These are phyloP conservation scores for Candida piceae DNA, from an alignment of 805 yeast species.

Conservation along the genomic window DNA sequence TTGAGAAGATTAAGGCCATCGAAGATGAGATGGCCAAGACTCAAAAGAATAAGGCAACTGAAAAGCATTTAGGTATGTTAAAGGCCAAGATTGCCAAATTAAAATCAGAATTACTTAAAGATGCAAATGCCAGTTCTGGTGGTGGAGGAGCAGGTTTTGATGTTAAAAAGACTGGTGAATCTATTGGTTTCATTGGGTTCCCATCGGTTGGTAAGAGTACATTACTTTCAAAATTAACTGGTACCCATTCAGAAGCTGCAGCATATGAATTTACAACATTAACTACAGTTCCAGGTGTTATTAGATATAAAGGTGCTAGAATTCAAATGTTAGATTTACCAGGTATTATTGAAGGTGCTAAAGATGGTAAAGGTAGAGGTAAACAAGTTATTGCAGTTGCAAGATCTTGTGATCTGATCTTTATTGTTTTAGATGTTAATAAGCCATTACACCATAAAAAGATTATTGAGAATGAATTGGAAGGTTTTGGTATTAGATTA, in stretches of 20 bases:
- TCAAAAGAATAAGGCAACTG: conserved; percentile 96
- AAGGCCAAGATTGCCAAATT: conserved; percentile 95
- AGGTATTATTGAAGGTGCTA: conserved; percentile 88
- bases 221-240: conserved; percentile 79
- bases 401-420: conserved; percentile 90
- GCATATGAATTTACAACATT: conserved; percentile 96
- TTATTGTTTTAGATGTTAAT: conserved; percentile 92
- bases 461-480: conserved; percentile 90
- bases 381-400: conserved; percentile 98
- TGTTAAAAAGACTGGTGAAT: conserved; percentile 97
- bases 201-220: conserved; percentile 95
- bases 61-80: conserved; percentile 94
- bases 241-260: conserved; percentile 96
- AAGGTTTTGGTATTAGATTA: conserved; percentile 95
- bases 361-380: conserved; percentile 90
- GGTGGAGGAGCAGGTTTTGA: conserved; percentile 97
- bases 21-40: conserved; percentile 98
- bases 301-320: conserved; percentile 94
- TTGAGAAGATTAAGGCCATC: conserved; percentile 75
- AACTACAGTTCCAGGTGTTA: conserved; percentile 96
- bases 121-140: conserved; percentile 66
- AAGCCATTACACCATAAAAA: conserved; percentile 93
- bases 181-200: conserved; percentile 96
- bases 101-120: conserved; percentile 83
- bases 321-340: conserved; percentile 93